Percentiles rank a stretch among this genome's conserved stretches.
These are phyloP conservation scores for Dalbergia oliveri DNA, from an alignment of 306 rosid species.

Conservation along the genomic window DNA sequence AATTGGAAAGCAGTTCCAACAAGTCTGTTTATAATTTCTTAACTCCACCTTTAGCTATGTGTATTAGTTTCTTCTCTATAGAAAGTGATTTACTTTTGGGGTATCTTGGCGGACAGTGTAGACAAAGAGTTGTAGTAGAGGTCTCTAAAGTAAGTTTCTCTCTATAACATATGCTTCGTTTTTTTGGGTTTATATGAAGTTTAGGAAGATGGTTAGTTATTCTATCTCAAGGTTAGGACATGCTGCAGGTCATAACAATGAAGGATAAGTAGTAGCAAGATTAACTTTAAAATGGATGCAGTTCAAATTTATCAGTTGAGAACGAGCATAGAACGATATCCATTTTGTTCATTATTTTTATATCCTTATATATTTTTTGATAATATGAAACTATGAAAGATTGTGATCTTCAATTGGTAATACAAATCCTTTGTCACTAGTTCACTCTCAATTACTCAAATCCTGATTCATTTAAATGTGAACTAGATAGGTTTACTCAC, in stretches of 20 bases:
- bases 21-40: conserved; percentile 19
- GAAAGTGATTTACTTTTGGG: background rate
- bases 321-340: no score
- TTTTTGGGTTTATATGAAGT: background rate
- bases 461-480: background rate
- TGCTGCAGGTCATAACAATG: no score
- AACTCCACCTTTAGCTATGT: conserved; percentile 6
- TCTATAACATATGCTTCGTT: background rate
- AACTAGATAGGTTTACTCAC: background rate
- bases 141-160: conserved; percentile 13
- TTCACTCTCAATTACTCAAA: background rate
- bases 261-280: no score
- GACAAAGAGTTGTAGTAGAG: conserved; percentile 24
- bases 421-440: background rate
- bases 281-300: background rate
- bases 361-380: no score
- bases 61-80: background rate
- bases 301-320: background rate
- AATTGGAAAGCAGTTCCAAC: background rate
- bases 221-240: background rate
- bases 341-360: no score
- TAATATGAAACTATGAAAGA: no score
- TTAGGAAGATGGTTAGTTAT: background rate
- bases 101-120: conserved; percentile 21
- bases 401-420: background rate